These are phyloP conservation scores for Cladosporium colombiae DNA, from an alignment of 2,329 filamentous ascomycete species.

Conservation along the genomic window DNA sequence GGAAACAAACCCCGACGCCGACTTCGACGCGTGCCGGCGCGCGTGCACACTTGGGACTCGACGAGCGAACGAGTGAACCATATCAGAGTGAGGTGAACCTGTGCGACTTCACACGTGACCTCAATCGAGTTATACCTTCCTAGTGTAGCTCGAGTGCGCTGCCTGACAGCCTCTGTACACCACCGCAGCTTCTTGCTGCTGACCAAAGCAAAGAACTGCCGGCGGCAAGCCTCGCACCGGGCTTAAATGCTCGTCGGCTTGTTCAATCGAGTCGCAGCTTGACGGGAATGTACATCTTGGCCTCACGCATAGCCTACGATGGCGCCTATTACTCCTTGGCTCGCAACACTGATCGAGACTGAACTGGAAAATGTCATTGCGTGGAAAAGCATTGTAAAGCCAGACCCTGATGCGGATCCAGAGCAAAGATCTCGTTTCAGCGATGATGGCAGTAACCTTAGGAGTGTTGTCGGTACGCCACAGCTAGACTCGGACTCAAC, in stretches of 20 bases:
- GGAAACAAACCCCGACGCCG: background rate
- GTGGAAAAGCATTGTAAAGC: conserved; percentile 31
- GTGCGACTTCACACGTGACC: background rate
- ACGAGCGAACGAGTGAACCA: background rate
- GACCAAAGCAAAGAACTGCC: background rate
- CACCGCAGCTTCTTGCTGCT: background rate
- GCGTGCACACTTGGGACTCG: background rate
- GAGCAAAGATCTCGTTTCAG: conserved; percentile 23
- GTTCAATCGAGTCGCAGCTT: background rate
- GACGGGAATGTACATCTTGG: background rate
- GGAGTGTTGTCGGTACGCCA: conserved; percentile 23
- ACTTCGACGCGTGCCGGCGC: background rate
- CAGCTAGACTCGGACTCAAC: conserved; percentile 20
- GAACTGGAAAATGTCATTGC: conserved; percentile 32
- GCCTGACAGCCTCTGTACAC: background rate
- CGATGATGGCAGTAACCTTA: conserved; percentile 37
- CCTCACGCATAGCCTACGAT: conserved; percentile 10
- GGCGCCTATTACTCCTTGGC: conserved; percentile 32
- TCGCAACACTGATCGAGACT: conserved; percentile 29
- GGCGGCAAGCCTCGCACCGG: background rate
- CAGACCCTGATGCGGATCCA: conserved; percentile 26
- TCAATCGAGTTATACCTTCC: background rate
- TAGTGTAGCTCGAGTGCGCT: background rate
- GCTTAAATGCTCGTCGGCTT: background rate
- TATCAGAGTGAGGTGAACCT: background rate